Conservation (phyloP, 2,329 filamentous ascomycete species). For the Talaromyces funiculosus region DNA sequence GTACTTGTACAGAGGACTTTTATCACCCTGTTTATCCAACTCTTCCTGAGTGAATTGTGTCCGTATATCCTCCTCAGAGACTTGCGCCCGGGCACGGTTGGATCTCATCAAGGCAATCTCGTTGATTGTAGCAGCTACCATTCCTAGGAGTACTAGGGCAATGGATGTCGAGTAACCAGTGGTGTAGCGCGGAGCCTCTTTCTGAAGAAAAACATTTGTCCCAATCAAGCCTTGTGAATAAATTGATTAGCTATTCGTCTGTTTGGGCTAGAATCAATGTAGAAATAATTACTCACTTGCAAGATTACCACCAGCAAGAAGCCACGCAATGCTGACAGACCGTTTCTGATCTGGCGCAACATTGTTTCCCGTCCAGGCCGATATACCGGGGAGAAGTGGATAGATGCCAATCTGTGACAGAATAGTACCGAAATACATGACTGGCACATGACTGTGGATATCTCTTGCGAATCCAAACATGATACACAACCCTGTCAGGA, state of each 20-base stretch:
- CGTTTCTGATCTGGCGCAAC: conserved; percentile 40
- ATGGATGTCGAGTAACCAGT: conserved; percentile 69
- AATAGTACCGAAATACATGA: not conserved
- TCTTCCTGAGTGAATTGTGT: conserved; percentile 37
- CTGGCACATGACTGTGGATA: not conserved
- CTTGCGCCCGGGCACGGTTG: conserved; percentile 19
- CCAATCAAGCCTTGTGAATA: conserved; percentile 59
- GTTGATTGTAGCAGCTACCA: conserved; percentile 19
- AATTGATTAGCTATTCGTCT: not conserved
- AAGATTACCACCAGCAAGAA: not conserved
- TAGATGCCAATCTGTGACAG: not conserved
- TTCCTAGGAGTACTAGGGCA: conserved; percentile 36
- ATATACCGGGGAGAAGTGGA: conserved; percentile 22
- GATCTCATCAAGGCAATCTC: conserved; percentile 18
- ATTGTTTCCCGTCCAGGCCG: conserved; percentile 6
- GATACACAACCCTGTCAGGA: not conserved
- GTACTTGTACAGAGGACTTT: conserved; percentile 36
- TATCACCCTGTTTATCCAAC: conserved; percentile 38
- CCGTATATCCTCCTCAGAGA: conserved; percentile 26
- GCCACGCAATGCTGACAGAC: not conserved
- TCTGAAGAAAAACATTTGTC: conserved; percentile 60
- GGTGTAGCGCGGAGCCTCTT: conserved; percentile 59
- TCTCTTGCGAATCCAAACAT: not conserved
- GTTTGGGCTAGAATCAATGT: not conserved
- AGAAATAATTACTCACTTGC: not conserved